phyloP scores from a whole-genome alignment of 2,329 filamentous ascomycete species.

The Ceratocystis papillata region DNA sequence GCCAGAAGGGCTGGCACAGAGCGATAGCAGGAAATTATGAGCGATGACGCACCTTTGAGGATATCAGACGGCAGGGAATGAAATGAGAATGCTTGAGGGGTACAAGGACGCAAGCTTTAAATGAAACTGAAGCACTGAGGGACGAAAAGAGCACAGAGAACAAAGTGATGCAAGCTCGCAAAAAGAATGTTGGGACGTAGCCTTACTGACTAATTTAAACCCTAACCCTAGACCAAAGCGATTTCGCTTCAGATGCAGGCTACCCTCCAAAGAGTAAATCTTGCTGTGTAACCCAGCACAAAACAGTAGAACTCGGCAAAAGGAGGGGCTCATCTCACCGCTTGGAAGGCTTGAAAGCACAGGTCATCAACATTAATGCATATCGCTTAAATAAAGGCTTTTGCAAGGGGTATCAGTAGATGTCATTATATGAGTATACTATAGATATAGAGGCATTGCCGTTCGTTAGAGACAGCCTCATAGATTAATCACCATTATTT shows the following conservation, averaged over 20 bases:
- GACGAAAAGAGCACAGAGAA: not conserved
- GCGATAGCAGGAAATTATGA: not conserved
- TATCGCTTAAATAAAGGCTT: too few relatives aligned
- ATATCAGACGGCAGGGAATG: not conserved
- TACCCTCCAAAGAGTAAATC: too few relatives aligned
- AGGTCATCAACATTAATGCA: not conserved
- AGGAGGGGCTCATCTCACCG: not conserved
- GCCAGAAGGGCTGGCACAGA: not conserved
- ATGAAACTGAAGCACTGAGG: not conserved
- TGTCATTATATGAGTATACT: too few relatives aligned
- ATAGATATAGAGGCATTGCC: not conserved
- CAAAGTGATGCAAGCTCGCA: not conserved
- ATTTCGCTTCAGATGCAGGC: not conserved
- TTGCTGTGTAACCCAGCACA: not conserved
- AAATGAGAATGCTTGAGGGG: not conserved
- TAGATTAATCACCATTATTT: not conserved
- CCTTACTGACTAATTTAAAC: slow-evolving; percentile 4
- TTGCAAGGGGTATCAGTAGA: too few relatives aligned
- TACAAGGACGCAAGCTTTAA: slow-evolving; percentile 3
- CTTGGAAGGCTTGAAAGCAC: not conserved
- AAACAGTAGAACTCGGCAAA: not conserved
- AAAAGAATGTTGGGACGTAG: slow-evolving; percentile 6
- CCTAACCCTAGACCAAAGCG: not conserved
- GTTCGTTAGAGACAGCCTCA: not conserved
- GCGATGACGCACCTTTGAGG: slow-evolving; percentile 3